Evolutionary conservation across 208 protist species (phyloP).

Genomic region (Novymonas esmeraldas): DNA sequence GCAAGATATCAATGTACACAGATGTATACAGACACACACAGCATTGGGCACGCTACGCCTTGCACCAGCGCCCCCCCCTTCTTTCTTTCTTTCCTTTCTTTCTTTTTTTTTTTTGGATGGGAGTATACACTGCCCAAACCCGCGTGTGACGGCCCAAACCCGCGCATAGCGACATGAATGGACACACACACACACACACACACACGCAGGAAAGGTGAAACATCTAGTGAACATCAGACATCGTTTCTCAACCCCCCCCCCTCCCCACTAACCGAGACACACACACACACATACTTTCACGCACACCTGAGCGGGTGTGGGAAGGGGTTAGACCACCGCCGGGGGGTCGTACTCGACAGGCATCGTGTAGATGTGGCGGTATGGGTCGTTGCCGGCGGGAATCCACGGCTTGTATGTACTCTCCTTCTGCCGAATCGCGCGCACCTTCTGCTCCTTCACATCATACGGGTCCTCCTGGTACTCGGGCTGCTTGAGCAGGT

Average conservation of each 20-base stretch:
- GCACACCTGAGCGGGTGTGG: too few species aligned
- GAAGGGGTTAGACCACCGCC: conserved; percentile 44
- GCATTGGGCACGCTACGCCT: too few species aligned
- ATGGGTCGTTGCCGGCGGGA: conserved; percentile 73
- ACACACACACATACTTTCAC: conserved; percentile 18
- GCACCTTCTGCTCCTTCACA: conserved; percentile 74
- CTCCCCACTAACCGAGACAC: not conserved
- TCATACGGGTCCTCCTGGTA: conserved; percentile 92
- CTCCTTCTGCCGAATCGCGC: conserved; percentile 64
- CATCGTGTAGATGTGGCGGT: conserved; percentile 81
- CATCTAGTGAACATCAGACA: not conserved
- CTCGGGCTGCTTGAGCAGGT: conserved; percentile 75
- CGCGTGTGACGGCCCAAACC: too few species aligned
- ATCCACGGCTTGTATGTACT: conserved; percentile 74
- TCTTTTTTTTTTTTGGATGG: too few species aligned
- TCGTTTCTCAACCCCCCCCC: too few species aligned
- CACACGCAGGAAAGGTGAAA: not conserved
- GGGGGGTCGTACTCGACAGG: conserved; percentile 78
- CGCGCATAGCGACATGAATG: not conserved
- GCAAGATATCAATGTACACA: too few species aligned
- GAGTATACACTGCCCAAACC: too few species aligned
- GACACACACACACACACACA: not conserved
- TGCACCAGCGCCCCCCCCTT: too few species aligned
- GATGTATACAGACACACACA: too few species aligned
- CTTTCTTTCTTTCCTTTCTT: too few species aligned